Percentiles rank a stretch among this genome's conserved stretches.
phyloP scores from a whole-genome alignment of 2,329 filamentous ascomycete genomes.

The Colletotrichum sp. region DNA sequence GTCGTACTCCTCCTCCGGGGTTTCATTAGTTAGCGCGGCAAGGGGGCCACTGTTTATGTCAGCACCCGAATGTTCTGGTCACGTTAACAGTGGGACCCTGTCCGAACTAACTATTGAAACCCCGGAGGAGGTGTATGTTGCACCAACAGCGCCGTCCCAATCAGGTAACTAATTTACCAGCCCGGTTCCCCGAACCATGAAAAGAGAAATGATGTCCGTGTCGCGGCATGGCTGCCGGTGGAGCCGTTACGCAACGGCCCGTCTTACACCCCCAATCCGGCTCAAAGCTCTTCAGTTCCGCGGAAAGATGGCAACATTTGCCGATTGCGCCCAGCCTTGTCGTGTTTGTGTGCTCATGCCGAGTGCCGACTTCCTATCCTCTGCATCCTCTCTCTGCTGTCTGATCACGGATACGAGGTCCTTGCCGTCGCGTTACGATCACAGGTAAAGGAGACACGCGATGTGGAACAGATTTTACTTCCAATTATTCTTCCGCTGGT shows the following conservation, averaged over 20 bases:
- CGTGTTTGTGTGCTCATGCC: not conserved
- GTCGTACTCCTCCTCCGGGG: not conserved
- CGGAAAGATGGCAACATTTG: conserved; percentile 2
- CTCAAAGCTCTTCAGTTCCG: not conserved
- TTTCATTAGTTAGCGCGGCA: too few species aligned
- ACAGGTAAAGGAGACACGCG: not conserved
- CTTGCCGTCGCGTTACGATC: not conserved
- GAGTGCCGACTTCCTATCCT: not conserved
- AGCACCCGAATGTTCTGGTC: too few species aligned
- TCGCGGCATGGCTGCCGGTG: not conserved
- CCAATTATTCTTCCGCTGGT: not conserved
- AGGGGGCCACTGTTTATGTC: too few species aligned
- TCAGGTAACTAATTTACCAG: not conserved
- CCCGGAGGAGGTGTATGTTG: not conserved
- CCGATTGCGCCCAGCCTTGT: not conserved
- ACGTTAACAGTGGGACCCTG: too few species aligned
- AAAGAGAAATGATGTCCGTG: not conserved
- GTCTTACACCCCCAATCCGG: not conserved
- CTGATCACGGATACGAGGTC: not conserved
- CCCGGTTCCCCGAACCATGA: not conserved
- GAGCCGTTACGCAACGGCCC: not conserved
- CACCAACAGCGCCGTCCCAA: not conserved
- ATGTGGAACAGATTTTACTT: not conserved
- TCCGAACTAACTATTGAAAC: too few species aligned
- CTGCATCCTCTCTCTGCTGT: not conserved